phyloP scores from a whole-genome alignment of 2,329 filamentous ascomycete species.

The Graphilbum sp. region DNA sequence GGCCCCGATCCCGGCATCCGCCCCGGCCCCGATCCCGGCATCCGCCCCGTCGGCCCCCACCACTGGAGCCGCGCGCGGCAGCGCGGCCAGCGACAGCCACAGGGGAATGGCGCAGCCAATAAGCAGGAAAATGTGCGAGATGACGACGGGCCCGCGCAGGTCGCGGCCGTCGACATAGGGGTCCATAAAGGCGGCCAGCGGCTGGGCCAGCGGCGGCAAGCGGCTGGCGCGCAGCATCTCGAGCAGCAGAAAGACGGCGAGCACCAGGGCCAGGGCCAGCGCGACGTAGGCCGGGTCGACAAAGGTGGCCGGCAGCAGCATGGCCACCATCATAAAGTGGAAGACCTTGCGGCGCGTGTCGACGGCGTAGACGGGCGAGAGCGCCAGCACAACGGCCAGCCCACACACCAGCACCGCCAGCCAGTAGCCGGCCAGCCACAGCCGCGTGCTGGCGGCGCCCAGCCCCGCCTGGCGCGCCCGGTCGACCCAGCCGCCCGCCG shows the following conservation, averaged over 20 bases:
- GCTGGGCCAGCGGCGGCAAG: conserved; percentile 74
- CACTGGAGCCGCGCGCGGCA: conserved; percentile 30
- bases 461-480: conserved; percentile 46
- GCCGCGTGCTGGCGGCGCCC: conserved; percentile 67
- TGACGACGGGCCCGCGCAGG: conserved; percentile 81
- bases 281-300: conserved; percentile 74
- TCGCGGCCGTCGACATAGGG: conserved; percentile 93
- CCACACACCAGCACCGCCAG: conserved; percentile 51
- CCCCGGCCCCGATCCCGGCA: too few species aligned
- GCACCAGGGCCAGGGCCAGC: conserved; percentile 60
- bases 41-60: too few species aligned
- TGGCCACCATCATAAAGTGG: conserved; percentile 94
- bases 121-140: conserved; percentile 89
- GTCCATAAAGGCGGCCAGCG: conserved; percentile 71
- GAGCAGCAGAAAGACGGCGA: conserved; percentile 74
- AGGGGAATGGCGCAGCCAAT: conserved; percentile 91
- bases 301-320: conserved; percentile 78
- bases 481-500: conserved; percentile 50
- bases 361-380: conserved; percentile 69
- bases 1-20: too few species aligned
- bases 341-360: conserved; percentile 95
- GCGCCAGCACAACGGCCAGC: conserved; percentile 55
- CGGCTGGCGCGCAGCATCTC: conserved; percentile 84
- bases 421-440: conserved; percentile 63
- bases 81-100: conserved; percentile 68